phyloP scores from a whole-genome alignment of 1,284 basidiomycete genomes.

The Spongispora temasekensis region DNA sequence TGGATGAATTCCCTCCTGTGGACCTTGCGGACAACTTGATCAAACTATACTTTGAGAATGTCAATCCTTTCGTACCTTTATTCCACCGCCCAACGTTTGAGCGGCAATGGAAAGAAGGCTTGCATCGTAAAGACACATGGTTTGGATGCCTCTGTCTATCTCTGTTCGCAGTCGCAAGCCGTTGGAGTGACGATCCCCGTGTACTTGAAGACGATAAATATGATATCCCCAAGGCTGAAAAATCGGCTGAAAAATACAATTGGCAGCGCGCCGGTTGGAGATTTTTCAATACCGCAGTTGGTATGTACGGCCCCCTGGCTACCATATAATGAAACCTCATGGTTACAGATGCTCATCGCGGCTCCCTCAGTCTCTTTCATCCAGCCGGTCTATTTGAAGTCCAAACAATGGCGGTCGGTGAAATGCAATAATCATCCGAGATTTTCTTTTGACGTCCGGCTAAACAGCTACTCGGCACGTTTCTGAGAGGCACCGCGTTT shows the following conservation, averaged over 20 bases:
- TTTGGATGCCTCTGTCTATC: constrained; percentile 56
- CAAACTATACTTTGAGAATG: constrained; percentile 62
- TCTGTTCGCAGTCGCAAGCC: constrained; percentile 72
- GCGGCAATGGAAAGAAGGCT: constrained; percentile 52
- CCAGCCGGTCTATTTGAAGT: constrained; percentile 74
- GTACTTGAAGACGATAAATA: constrained; percentile 48
- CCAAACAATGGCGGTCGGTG: constrained; percentile 58
- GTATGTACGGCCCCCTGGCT: constrained; percentile 35
- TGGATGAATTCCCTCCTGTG: constrained; percentile 54
- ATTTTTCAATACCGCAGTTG: constrained; percentile 57
- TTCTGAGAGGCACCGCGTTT: constrained; percentile 53
- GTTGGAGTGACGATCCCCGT: constrained; percentile 66
- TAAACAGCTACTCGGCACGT: constrained; percentile 47
- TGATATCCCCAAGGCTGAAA: constrained; percentile 18
- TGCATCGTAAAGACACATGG: constrained; percentile 60
- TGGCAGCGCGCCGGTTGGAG: constrained; percentile 67
- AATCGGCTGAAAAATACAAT: constrained; percentile 29
- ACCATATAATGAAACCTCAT: constrained; percentile 6
- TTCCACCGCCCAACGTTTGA: constrained; percentile 72
- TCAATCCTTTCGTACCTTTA: constrained; percentile 60
- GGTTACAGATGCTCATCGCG: constrained; percentile 48
- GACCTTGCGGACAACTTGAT: constrained; percentile 61
- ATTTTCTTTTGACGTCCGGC: constrained; percentile 4
- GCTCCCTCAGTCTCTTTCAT: constrained; percentile 58
- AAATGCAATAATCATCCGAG: constrained; percentile 1